These are phyloP conservation scores for Termitomyces sp. DNA, from an alignment of 1,284 basidiomycete species.

Conservation along the genomic window DNA sequence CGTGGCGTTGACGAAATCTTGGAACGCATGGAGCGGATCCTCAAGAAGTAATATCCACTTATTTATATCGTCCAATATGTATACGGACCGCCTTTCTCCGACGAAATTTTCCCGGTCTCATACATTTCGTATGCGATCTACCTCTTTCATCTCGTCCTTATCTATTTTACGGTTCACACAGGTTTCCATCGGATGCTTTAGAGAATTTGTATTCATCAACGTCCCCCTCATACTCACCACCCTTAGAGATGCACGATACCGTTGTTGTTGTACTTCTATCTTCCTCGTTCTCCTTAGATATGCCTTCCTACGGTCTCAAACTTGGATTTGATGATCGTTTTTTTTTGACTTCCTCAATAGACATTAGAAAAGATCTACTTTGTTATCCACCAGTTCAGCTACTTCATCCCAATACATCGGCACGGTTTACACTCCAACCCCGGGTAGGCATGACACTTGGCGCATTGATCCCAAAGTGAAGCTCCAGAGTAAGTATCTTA, in stretches of 20 bases:
- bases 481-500: background rate
- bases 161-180: background rate
- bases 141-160: background rate
- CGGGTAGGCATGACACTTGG: no score
- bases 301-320: background rate
- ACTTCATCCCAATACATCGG: background rate
- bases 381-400: background rate
- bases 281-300: background rate
- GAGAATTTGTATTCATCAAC: slow-evolving; percentile 10
- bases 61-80: background rate
- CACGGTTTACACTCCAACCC: background rate
- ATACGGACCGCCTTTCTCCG: background rate
- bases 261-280: slow-evolving; percentile 11
- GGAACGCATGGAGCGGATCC: slow-evolving; percentile 58
- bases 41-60: slow-evolving; percentile 27
- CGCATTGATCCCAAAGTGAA: background rate
- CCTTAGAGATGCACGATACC: slow-evolving; percentile 4
- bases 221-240: background rate
- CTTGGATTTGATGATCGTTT: background rate
- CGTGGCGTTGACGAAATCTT: slow-evolving; percentile 54
- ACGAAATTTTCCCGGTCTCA: background rate
- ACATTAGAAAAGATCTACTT: background rate
- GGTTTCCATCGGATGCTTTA: slow-evolving; percentile 9
- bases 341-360: background rate
- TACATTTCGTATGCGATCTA: background rate